Conservation (phyloP, 2,329 filamentous ascomycete genomes). For the Botrytis galanthina region DNA sequence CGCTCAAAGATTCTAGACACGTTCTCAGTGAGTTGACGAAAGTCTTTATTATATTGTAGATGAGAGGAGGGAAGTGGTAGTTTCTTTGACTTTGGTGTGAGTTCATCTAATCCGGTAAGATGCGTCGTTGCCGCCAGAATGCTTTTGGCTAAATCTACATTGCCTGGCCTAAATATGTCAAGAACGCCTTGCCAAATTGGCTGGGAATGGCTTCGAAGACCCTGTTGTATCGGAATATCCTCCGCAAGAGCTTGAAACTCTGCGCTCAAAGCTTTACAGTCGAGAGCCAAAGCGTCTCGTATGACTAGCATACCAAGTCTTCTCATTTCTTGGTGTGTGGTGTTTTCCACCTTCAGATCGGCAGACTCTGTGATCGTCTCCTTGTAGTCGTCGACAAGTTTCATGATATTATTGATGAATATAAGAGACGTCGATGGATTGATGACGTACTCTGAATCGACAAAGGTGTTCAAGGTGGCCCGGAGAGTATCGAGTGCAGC, state of each 20-base stretch:
- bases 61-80: conserved; percentile 52
- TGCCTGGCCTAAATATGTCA: conserved; percentile 62
- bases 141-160: conserved; percentile 70
- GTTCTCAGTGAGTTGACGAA: conserved; percentile 58
- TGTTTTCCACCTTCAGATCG: conserved; percentile 44
- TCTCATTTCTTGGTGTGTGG: conserved; percentile 47
- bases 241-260: conserved; percentile 66
- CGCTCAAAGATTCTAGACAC: conserved; percentile 75
- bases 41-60: conserved; percentile 73
- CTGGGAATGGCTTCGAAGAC: conserved; percentile 67
- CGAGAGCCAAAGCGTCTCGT: conserved; percentile 63
- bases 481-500: conserved; percentile 62
- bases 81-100: conserved; percentile 43
- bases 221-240: conserved; percentile 60
- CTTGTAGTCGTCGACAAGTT: conserved; percentile 62
- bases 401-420: conserved; percentile 63
- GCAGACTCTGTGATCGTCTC: conserved; percentile 57
- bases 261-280: conserved; percentile 66
- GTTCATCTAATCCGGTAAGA: conserved; percentile 73
- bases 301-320: conserved; percentile 62
- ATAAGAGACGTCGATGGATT: conserved; percentile 54
- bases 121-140: conserved; percentile 60
- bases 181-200: conserved; percentile 77
- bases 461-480: conserved; percentile 56
- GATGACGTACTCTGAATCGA: conserved; percentile 49